Evolutionary conservation across 768 basidiomycete genomes (phyloP).

Genomic region (Boletus sp.): DNA sequence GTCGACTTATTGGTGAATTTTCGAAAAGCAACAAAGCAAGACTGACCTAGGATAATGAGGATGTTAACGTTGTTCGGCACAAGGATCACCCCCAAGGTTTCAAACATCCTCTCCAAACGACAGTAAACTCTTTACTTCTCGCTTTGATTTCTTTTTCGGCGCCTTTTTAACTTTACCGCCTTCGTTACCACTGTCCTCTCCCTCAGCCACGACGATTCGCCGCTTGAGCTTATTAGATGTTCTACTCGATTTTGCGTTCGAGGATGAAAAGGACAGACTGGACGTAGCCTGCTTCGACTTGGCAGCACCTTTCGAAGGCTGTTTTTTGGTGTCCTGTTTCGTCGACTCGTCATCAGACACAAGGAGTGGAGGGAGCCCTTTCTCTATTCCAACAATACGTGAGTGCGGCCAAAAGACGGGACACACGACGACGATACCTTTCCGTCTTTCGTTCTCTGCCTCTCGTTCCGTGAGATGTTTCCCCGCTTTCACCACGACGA

Average conservation of each 20-base stretch:
- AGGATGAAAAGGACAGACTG: constrained; percentile 42
- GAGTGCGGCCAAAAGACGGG: not conserved
- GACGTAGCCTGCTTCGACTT: constrained; percentile 22
- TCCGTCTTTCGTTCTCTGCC: constrained; percentile 72
- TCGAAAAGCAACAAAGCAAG: not conserved
- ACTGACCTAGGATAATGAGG: constrained; percentile 5
- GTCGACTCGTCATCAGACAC: constrained; percentile 32
- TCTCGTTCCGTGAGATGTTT: constrained; percentile 82
- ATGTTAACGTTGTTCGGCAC: not conserved
- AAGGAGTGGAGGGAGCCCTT: constrained; percentile 57
- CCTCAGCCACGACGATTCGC: constrained; percentile 35
- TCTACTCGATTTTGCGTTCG: constrained; percentile 23
- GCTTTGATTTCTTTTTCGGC: constrained; percentile 58
- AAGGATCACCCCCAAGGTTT: not conserved
- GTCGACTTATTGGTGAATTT: not conserved
- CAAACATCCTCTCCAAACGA: constrained; percentile 36
- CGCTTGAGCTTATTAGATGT: constrained; percentile 32
- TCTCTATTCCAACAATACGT: constrained; percentile 42
- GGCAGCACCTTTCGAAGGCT: constrained; percentile 14
- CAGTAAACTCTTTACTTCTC: constrained; percentile 38
- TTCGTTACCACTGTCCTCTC: constrained; percentile 28
- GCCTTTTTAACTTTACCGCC: constrained; percentile 24
- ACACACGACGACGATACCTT: constrained; percentile 45
- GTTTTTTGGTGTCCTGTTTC: constrained; percentile 31
- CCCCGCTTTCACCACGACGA: constrained; percentile 85